These are phyloP conservation scores for Lobulomyces angularis DNA, from an alignment of 192 early-diverging fungal species.

Conservation along the genomic window DNA sequence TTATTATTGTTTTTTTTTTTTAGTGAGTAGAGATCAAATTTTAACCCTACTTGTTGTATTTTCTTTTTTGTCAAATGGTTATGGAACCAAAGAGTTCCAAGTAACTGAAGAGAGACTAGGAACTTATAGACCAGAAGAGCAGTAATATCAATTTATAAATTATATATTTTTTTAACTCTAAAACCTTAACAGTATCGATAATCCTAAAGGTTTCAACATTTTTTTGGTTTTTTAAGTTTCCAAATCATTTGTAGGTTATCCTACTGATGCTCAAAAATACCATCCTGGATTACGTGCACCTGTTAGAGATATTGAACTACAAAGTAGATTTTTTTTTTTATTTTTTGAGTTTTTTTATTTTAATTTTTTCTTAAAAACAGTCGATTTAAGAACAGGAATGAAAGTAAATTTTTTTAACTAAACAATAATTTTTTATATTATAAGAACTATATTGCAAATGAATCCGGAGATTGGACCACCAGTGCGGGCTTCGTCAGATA, in stretches of 20 bases:
- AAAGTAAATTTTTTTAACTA: too few relatives aligned
- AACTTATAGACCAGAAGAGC: conserved; percentile 15
- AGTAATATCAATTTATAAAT: too few relatives aligned
- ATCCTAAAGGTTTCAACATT: too few relatives aligned
- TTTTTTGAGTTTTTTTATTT: too few relatives aligned
- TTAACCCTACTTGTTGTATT: conserved; percentile 12
- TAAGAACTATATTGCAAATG: conserved; percentile 17
- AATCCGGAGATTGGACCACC: conserved; percentile 16
- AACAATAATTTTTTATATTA: too few relatives aligned
- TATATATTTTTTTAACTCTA: too few relatives aligned
- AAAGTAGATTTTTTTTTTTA: too few relatives aligned
- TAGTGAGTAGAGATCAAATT: conserved; percentile 5
- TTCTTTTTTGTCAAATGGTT: conserved; percentile 10
- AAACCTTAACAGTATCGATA: too few relatives aligned
- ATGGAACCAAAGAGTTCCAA: conserved; percentile 15
- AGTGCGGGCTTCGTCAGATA: conserved; percentile 12
- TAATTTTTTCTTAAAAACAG: too few relatives aligned
- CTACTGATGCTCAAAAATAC: conserved; percentile 11
- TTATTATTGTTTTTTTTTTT: too few relatives aligned
- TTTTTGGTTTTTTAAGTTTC: too few relatives aligned
- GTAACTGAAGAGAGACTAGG: conserved; percentile 15
- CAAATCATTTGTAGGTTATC: too few relatives aligned
- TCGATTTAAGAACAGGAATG: conserved; percentile 12
- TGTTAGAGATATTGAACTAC: conserved; percentile 10
- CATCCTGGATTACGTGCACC: conserved; percentile 10